A percentile compares a stretch with the other conserved stretches of the same genome.
Conservation (phyloP, 2,329 filamentous ascomycete genomes). For the Colletotrichum somersetense region DNA sequence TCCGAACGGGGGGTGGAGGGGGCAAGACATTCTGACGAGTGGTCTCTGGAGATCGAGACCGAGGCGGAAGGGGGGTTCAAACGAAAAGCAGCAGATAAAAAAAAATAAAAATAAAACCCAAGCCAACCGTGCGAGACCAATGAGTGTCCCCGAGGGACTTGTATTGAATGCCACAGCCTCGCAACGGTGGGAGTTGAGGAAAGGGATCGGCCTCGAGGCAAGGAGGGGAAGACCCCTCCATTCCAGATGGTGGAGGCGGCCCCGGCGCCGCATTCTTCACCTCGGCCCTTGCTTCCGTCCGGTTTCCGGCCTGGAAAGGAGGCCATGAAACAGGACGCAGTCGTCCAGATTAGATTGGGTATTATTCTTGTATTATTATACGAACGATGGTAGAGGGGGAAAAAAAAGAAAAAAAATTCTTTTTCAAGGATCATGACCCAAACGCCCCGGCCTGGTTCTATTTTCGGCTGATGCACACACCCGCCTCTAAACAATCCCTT, state of each 20-base stretch:
- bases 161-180: constrained; percentile 22
- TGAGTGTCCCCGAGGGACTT: constrained; percentile 11
- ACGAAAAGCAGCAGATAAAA: too few relatives aligned
- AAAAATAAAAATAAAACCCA: not conserved
- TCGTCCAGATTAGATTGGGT: constrained; percentile 18
- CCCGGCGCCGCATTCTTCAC: constrained; percentile 8
- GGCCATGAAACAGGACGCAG: not conserved
- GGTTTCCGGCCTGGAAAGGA: not conserved
- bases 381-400: not conserved
- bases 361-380: constrained; percentile 23
- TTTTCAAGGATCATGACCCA: constrained; percentile 20
- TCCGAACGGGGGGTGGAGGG: not conserved
- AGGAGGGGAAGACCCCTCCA: constrained; percentile 11
- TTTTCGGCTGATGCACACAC: constrained; percentile 27
- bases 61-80: not conserved
- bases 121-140: constrained; percentile 12
- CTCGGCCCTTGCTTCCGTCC: constrained; percentile 31
- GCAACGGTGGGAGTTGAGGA: not conserved
- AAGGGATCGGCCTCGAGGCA: constrained; percentile 11
- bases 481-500: constrained; percentile 19
- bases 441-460: constrained; percentile 29
- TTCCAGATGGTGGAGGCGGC: constrained; percentile 34
- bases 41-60: constrained; percentile 8
- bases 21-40: constrained; percentile 25
- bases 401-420: not conserved